Evolutionary conservation across 1,284 basidiomycete species (phyloP), one percentile per base, ranked within the genome.

Genomic region (Pseudozyma thailandica): DNA sequence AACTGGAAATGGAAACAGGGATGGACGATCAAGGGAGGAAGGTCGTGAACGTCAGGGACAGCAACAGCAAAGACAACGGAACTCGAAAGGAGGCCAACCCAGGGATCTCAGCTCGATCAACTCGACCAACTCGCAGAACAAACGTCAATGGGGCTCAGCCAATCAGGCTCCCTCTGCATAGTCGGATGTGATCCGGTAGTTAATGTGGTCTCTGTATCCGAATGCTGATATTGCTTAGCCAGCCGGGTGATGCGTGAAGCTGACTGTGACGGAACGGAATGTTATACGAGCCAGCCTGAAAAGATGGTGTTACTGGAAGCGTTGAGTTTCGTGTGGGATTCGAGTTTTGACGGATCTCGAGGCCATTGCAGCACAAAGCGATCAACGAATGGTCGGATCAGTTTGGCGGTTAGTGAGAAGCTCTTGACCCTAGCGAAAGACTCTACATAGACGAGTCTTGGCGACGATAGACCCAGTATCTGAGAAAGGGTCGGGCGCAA

Each of bases 401-500:
- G 84, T 76, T 88, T 92, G 25, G 90, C 95, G 21, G 93, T 93
- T 16, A 97, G 86, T 13, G 92, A 95, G 18, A 98, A 86, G 0
- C 87, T 87, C 27, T 85, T 86, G 6, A 97, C 93, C 15, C 96
- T 89, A 6, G 96, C 94, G 81, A 96, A 96, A 0, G 93, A 94
- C 83, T 98, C 96, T 41, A 98, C 86, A 82, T 98, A 99, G 54
- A 99, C 88, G 26, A 93, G 83, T 42, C 85, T 86, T 2, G 95
- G 92, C 2, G 90, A 87, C 16, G 86, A 85, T 12, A 93, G 82
- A 8, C 90, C 91, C 26, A 95, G 77, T 59, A 95, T 85, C 93
- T 43, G 10, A 45, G 4, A 33, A 13, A 35, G 28, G 20, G 37
- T 16, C 6, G n/a, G n/a, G 13, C 33, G 15, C 8, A 12, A 35